Evolutionary conservation across 371 early-diverging fungal genomes (phyloP), one percentile per base, ranked within the genome.

Genomic region (Circinella umbellata): DNA sequence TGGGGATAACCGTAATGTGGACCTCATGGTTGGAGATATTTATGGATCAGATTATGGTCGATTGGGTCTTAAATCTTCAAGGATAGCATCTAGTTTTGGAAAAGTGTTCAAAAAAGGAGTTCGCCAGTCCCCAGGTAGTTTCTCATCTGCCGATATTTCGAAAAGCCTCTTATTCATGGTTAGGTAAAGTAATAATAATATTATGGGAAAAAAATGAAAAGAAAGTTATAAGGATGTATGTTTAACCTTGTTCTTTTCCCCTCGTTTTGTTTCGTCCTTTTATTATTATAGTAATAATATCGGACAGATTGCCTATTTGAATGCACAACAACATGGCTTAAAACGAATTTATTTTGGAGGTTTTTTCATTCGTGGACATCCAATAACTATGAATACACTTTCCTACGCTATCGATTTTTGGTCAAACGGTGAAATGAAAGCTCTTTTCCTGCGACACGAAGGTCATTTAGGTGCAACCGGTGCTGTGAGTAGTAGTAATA

Each of bases 221-320:
- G 53, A 6, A 53, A 15, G 20, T 46, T 38, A 42, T 9, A 42
- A 42, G 6, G 42, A 42, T 42, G 6, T 42, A 9, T 42, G 42
- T 42, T 42, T 42, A 42, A 42, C 42, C 42, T 42, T 48, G 14
- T 18, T 63, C 34, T 11, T 38, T n/a, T 42, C 35, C 35, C 27
- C 27, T 27, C 2, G 2, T 27, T 27, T 17, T 55, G 48, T 39
- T 65, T 42, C 42, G 11, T 42, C 6, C 42, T 42, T 9, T 51
- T 47, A 11, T 47, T 15, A 17, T 13, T 15, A n/a, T 72, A 96
- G 96, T 77, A 98, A 98, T 84, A 98, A 97, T 78, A 94, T 98
- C 85, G 98, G 98, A 17, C 99, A 98, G 81, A 98, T 98, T 61
- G 99, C 98, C 0, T 98, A 96, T 75, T 80, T 98, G 69, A 96